A percentile compares a stretch with the other conserved stretches of the same genome.
Conservation (phyloP, 1,284 basidiomycete genomes). For the Sporisorium exsertum region DNA sequence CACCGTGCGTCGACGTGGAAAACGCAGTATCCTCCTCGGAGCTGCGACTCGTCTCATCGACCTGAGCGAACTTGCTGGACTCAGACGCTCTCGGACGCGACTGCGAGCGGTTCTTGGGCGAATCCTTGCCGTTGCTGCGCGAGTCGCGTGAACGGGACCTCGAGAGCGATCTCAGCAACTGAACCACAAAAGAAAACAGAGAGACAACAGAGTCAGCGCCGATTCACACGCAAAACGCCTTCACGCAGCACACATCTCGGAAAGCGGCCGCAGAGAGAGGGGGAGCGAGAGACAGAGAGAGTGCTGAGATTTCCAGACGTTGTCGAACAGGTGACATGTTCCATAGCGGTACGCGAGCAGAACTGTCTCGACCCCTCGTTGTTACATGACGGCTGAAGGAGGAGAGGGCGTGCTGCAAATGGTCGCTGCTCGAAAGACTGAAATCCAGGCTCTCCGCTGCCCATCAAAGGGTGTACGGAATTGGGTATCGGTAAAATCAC, state of each 20-base stretch:
- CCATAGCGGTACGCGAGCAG: not conserved
- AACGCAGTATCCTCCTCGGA: conserved; percentile 37
- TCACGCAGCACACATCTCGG: conserved; percentile 8
- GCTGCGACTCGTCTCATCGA: conserved; percentile 52
- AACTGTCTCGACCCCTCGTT: not conserved
- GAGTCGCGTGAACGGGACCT: conserved; percentile 66
- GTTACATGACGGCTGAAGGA: conserved; percentile 8
- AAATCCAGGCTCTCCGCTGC: not conserved
- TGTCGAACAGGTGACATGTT: conserved; percentile 3
- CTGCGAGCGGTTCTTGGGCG: conserved; percentile 41
- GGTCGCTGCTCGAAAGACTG: not conserved
- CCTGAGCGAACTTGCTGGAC: conserved; percentile 50
- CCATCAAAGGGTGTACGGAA: not conserved
- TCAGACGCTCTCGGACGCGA: conserved; percentile 44
- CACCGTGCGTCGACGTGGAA: conserved; percentile 10
- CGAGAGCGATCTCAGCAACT: conserved; percentile 58
- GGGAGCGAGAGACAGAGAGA: not conserved
- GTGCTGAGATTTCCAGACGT: conserved; percentile 13
- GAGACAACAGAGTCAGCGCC: not conserved
- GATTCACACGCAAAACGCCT: not conserved
- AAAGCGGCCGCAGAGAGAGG: not conserved
- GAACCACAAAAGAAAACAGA: not conserved
- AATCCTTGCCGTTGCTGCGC: conserved; percentile 42
- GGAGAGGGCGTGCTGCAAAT: not conserved
- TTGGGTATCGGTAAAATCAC: conserved; percentile 7